Evolutionary conservation across 495 filamentous ascomycete species (phyloP).

Genomic region (Mytilinidion resinicola): DNA sequence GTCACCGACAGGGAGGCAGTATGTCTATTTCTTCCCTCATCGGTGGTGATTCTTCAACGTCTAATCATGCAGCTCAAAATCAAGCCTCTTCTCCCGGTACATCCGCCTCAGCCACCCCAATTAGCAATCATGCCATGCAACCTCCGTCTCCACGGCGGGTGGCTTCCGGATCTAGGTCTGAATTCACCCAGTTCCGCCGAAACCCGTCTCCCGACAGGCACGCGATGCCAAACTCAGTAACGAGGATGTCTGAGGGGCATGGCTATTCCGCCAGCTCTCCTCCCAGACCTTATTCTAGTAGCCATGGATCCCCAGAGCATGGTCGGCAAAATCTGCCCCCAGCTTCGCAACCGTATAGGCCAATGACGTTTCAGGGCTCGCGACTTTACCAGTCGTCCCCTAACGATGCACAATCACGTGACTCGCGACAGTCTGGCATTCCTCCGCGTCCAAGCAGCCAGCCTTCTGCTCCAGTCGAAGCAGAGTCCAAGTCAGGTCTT

Average conservation of each 20-base stretch:
- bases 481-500: conserved; percentile 3
- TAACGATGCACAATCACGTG: conserved; percentile 15
- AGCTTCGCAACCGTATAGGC: conserved; percentile 19
- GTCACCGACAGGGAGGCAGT: conserved; percentile 59
- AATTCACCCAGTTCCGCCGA: conserved; percentile 21
- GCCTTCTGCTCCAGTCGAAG: conserved; percentile 15
- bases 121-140: conserved; percentile 30
- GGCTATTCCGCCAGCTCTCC: conserved; percentile 21
- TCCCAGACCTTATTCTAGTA: conserved; percentile 14
- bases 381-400: conserved; percentile 22
- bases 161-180: conserved; percentile 18
- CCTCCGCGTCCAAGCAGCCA: conserved; percentile 33
- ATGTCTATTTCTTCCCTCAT: conserved; percentile 98
- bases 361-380: conserved; percentile 20
- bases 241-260: conserved; percentile 16
- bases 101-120: conserved; percentile 8
- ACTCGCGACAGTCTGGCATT: conserved; percentile 13
- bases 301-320: conserved; percentile 26
- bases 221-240: conserved; percentile 7
- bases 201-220: conserved; percentile 26
- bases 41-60: conserved; percentile 39
- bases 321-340: conserved; percentile 15
- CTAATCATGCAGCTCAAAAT: conserved; percentile 18
- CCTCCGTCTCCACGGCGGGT: conserved; percentile 35
- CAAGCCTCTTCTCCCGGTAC: conserved; percentile 20